These are phyloP conservation scores for Coemansia sp. DNA, from an alignment of 192 early-diverging fungal genomes.

Conservation along the genomic window DNA sequence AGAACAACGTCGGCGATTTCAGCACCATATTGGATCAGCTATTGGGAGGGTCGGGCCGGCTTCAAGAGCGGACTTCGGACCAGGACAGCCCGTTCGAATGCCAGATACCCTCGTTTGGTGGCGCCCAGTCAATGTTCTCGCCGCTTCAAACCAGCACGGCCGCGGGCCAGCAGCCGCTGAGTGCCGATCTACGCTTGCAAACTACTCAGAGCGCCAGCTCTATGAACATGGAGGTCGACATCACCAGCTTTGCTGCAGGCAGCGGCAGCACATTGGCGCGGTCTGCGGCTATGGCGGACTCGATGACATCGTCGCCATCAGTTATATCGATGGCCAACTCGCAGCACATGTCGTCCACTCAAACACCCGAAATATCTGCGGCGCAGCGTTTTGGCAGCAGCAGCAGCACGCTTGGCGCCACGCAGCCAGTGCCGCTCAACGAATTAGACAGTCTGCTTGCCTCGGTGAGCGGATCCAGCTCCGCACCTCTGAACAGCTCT, in stretches of 20 bases:
- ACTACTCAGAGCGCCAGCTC: neutral
- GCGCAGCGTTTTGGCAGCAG: neutral
- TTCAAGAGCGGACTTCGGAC: conserved; percentile 8
- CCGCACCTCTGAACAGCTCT: neutral
- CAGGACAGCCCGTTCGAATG: neutral
- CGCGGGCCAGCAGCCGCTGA: neutral
- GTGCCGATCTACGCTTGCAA: neutral
- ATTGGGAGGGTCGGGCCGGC: conserved; percentile 10
- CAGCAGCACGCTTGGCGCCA: neutral
- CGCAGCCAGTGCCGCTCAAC: conserved; percentile 3
- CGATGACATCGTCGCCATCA: conserved; percentile 34
- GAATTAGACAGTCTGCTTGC: conserved; percentile 19
- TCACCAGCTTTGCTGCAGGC: neutral
- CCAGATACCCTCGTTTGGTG: conserved; percentile 1
- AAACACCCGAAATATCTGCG: conserved; percentile 20
- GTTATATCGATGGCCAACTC: conserved; percentile 21
- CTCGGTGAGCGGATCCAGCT: conserved; percentile 5
- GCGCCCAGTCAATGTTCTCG: conserved; percentile 3
- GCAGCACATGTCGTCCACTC: conserved; percentile 20
- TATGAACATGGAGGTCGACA: conserved; percentile 6
- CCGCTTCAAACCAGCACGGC: neutral
- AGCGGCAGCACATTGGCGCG: too few relatives aligned
- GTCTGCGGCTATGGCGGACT: conserved; percentile 4
- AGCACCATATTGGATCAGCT: conserved; percentile 35
- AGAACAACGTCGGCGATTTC: conserved; percentile 37